phyloP scores from a whole-genome alignment of 2,329 filamentous ascomycete species.

The Aspergillus brasiliensis region DNA sequence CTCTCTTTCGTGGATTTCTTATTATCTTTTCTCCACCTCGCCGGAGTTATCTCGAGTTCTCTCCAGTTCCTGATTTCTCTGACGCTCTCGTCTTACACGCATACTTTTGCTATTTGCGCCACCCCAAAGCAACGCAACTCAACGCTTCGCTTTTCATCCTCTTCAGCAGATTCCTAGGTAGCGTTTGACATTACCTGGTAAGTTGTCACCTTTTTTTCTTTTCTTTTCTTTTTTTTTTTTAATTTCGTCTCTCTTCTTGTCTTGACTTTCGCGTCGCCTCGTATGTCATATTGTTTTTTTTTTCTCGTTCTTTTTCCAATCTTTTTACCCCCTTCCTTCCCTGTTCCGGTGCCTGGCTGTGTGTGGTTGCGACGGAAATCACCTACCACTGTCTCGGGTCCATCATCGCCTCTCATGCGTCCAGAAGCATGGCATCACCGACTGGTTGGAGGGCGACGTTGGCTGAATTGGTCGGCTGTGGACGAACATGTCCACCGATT shows the following conservation, averaged over 20 bases:
- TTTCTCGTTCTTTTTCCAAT: neutral
- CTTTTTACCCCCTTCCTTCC: neutral
- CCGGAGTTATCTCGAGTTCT: slow-evolving; percentile 27
- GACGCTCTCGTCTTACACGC: slow-evolving; percentile 23
- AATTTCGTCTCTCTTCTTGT: too few species aligned
- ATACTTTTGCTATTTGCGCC: slow-evolving; percentile 24
- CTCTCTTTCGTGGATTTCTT: slow-evolving; percentile 22
- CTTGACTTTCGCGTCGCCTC: neutral
- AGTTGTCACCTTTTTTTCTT: slow-evolving; percentile 12
- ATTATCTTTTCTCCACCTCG: slow-evolving; percentile 27
- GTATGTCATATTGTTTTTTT: neutral
- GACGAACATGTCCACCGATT: neutral
- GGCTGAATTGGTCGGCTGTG: neutral
- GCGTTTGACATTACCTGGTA: slow-evolving; percentile 27
- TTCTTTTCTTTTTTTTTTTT: neutral
- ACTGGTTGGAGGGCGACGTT: neutral
- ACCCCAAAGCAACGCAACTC: slow-evolving; percentile 22
- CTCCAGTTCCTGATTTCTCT: slow-evolving; percentile 24
- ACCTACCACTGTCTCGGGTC: neutral
- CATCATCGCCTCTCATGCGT: slow-evolving; percentile 9
- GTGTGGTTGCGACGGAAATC: slow-evolving; percentile 1
- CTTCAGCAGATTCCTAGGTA: slow-evolving; percentile 14
- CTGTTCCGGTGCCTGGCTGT: neutral
- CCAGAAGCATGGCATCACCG: neutral
- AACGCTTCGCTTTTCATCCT: slow-evolving; percentile 19